Base-by-base conservation (phyloP, 768 basidiomycete genomes). In the Vararia minispora region DNA sequence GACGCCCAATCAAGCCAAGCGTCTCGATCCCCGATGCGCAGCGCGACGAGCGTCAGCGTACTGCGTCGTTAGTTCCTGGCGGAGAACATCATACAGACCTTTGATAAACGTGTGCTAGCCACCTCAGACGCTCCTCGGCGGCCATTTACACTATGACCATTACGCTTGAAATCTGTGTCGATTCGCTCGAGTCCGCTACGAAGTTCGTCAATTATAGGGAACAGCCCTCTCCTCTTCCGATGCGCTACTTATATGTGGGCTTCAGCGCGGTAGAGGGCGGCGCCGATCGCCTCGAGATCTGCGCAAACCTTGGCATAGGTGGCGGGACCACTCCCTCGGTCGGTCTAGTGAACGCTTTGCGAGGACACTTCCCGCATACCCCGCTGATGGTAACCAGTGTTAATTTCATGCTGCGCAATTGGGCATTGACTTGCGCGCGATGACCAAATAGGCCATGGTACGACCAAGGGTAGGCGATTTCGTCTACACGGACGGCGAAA, bases 291-390 rank as follows among this genome's bases (percentile, higher is more conserved):
- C 67, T 89, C n/a, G 83, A 87, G 52, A 55, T 88, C 10, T 88
- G 84, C 49, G 70, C 64, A 5, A 81, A 79, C 53, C 62, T 87
- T 14, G 72, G 67, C 3, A 48, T 72, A 20, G 88, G 86, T 17
- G 88, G 88, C 16, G 88, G 88, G 7, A 82, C 76, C 13, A 90
- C 88, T 0, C 87, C 88, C 4, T 81, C 74, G 42, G 45, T 82
- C n/a, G 88, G 87, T 0, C 66, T 89, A 24, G 59, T 86, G 26
- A 75, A 60, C 47, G 57, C 66, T 3, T 70, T 89, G 29, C 65
- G 68, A 41, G 62, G 60, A 22, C 64, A 58, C 3, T 60, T 70
- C 12, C 64, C 68, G 4, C 6, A 6, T 12, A 10, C 16, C 25
- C 16, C 23, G 9, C 21, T 27, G 27, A 16, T 23, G n/a, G 3